Conservation (phyloP, 257 asterid genomes). For the Verbena officinalis region DNA sequence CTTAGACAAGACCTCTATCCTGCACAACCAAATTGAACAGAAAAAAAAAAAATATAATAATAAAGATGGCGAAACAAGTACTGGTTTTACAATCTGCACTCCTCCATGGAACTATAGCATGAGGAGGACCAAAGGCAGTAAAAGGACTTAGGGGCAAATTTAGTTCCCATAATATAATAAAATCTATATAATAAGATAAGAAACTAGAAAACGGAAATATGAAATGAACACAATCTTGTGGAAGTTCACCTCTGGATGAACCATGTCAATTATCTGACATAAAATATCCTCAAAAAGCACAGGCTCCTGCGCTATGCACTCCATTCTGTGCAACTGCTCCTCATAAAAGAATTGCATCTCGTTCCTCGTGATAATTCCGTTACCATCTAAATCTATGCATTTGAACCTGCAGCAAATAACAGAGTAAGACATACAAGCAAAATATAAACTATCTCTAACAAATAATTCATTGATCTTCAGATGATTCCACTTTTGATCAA, state of each 20-base stretch:
- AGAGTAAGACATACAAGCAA: constrained; percentile 15
- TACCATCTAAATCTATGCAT: constrained; percentile 98
- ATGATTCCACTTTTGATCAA: too few species aligned
- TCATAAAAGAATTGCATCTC: constrained; percentile 98
- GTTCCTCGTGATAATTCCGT: constrained; percentile 88
- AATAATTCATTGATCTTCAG: constrained; percentile 11
- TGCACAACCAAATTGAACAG: too few species aligned
- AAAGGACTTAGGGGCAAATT: not conserved
- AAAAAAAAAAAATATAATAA: too few species aligned
- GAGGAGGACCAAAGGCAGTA: too few species aligned
- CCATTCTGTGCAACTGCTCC: constrained; percentile 99
- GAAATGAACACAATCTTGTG: not conserved
- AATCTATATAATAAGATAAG: too few species aligned
- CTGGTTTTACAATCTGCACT: too few species aligned
- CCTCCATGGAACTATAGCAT: too few species aligned
- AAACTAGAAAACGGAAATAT: too few species aligned
- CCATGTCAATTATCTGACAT: constrained; percentile 98
- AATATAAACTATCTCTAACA: not conserved
- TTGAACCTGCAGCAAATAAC: constrained; percentile 72
- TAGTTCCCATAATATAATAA: constrained; percentile 3
- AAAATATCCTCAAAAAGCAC: constrained; percentile 98
- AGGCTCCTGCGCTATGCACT: constrained; percentile 99
- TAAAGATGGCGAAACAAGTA: too few species aligned
- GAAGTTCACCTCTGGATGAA: constrained; percentile 80
- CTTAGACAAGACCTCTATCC: too few species aligned